Evolutionary conservation across 306 rosid species (phyloP).

Genomic region (Dalbergia cochinchinensis): DNA sequence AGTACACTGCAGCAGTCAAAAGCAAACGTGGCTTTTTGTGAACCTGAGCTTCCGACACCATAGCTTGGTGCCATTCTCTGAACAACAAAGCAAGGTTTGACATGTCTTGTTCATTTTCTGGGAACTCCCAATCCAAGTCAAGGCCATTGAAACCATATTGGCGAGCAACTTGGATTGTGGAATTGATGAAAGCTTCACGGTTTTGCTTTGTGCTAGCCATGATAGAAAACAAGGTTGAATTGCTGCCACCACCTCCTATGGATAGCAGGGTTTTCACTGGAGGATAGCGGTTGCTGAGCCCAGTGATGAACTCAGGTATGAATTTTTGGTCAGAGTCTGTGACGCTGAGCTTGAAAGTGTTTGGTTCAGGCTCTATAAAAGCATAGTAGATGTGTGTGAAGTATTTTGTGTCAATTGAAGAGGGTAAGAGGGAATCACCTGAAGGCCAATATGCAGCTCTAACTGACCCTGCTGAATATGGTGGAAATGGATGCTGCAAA

Average conservation of each 20-base stretch:
- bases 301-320: slow-evolving; percentile 54
- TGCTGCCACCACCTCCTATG: slow-evolving; percentile 73
- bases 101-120: slow-evolving; percentile 60
- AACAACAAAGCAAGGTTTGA: slow-evolving; percentile 62
- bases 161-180: slow-evolving; percentile 69
- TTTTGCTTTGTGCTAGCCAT: slow-evolving; percentile 52
- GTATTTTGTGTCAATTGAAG: slow-evolving; percentile 61
- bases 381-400: slow-evolving; percentile 85
- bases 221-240: slow-evolving; percentile 57
- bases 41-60: slow-evolving; percentile 45
- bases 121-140: slow-evolving; percentile 93
- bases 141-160: slow-evolving; percentile 72
- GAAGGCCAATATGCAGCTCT: slow-evolving; percentile 87
- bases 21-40: slow-evolving; percentile 53
- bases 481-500: not conserved
- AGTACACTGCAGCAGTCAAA: slow-evolving; percentile 72
- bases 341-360: slow-evolving; percentile 53
- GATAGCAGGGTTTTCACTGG: slow-evolving; percentile 68
- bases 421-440: slow-evolving; percentile 48
- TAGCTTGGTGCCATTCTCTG: slow-evolving; percentile 64
- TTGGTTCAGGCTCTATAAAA: slow-evolving; percentile 60
- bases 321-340: slow-evolving; percentile 44
- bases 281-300: slow-evolving; percentile 52
- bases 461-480: slow-evolving; percentile 43
- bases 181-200: slow-evolving; percentile 65